Conservation (phyloP, 306 rosid species). For the Carpinus viminea region DNA sequence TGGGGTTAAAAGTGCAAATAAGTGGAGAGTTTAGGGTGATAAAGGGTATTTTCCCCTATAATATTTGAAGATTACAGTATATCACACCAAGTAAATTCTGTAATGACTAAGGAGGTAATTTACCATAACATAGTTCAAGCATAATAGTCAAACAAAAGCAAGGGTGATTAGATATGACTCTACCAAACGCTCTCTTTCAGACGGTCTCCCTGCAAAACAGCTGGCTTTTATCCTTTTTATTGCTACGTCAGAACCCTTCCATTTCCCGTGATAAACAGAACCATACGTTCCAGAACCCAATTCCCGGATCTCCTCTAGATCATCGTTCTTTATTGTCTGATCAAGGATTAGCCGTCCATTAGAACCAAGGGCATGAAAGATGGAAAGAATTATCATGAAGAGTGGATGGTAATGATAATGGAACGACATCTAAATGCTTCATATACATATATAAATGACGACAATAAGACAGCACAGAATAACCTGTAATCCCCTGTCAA, state of each 20-base stretch:
- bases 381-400: slow-evolving; percentile 17
- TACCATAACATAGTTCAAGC: slow-evolving; percentile 8
- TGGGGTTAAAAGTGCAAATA: too few species aligned
- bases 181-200: slow-evolving; percentile 97
- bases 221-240: slow-evolving; percentile 96
- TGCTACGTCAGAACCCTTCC: slow-evolving; percentile 99
- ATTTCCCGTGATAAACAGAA: slow-evolving; percentile 95
- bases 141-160: slow-evolving; percentile 28
- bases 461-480: slow-evolving; percentile 24
- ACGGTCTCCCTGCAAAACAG: slow-evolving; percentile 95
- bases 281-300: slow-evolving; percentile 98
- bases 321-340: slow-evolving; percentile 90
- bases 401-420: background rate
- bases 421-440: background rate
- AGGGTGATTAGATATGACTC: slow-evolving; percentile 29
- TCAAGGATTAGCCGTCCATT: slow-evolving; percentile 29
- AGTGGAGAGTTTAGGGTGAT: too few species aligned
- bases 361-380: slow-evolving; percentile 24
- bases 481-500: slow-evolving; percentile 94
- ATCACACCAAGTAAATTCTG: background rate
- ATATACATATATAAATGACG: slow-evolving; percentile 8
- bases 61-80: background rate
- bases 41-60: too few species aligned
- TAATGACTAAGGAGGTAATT: background rate
- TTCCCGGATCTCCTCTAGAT: slow-evolving; percentile 96